A percentile compares a stretch with the other conserved stretches of the same genome.
Evolutionary conservation across 805 yeast genomes (phyloP).

Genomic region (Spathaspora girioi): DNA sequence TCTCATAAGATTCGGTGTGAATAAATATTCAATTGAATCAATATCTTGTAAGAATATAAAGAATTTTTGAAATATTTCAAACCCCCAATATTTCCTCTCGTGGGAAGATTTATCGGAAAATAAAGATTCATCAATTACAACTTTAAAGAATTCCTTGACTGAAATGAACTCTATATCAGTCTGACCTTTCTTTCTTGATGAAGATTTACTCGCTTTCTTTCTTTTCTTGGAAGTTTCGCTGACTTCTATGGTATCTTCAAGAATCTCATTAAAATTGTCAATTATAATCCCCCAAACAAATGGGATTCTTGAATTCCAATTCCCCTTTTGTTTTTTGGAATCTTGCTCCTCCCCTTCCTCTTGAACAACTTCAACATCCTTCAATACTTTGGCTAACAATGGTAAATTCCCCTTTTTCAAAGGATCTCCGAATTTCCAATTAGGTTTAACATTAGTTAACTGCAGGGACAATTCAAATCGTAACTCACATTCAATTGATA

Average conservation of each 20-base stretch:
- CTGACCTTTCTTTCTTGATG: conserved; percentile 3
- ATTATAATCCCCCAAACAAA: conserved; percentile 70
- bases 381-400: conserved; percentile 57
- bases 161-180: conserved; percentile 23
- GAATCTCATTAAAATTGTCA: conserved; percentile 30
- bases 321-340: conserved; percentile 46
- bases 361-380: conserved; percentile 47
- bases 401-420: conserved; percentile 65
- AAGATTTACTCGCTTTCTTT: conserved; percentile 15
- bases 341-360: conserved; percentile 14
- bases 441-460: conserved; percentile 16
- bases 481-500: conserved; percentile 42
- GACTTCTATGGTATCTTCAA: conserved; percentile 18
- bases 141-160: conserved; percentile 69
- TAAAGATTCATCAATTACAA: conserved; percentile 73
- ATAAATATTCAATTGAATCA: conserved; percentile 25
- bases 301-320: conserved; percentile 74
- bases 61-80: conserved; percentile 61
- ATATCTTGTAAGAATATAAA: conserved; percentile 20
- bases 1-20: conserved; percentile 67
- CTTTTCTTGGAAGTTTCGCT: conserved; percentile 19
- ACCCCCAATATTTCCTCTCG: conserved; percentile 85
- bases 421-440: conserved; percentile 77
- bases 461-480: conserved; percentile 12
- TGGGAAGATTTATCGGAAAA: conserved; percentile 75